A percentile compares a stretch with the other conserved stretches of the same genome.
These are phyloP conservation scores for Plasmodium falciparum DNA, from an alignment of 169 alveolate species.

Conservation along the genomic window DNA sequence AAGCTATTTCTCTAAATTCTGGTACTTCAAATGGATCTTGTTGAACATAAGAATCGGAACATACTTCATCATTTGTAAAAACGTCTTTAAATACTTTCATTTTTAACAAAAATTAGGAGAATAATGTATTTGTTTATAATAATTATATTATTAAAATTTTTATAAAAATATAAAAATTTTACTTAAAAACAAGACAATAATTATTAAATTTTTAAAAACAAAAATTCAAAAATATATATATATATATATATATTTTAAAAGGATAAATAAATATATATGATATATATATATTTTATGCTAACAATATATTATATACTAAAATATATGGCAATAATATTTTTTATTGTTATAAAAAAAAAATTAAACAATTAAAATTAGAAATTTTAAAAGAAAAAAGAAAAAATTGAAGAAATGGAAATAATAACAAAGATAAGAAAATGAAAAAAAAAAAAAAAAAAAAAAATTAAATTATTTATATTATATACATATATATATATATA, in stretches of 20 bases:
- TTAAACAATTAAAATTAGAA: too few relatives aligned
- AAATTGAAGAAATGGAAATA: too few relatives aligned
- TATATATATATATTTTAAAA: neutral
- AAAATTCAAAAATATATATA: neutral
- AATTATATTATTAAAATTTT: conserved; percentile 2
- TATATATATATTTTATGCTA: too few relatives aligned
- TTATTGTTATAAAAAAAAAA: too few relatives aligned
- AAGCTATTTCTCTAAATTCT: conserved; percentile 89
- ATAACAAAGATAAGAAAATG: too few relatives aligned
- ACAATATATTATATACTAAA: too few relatives aligned
- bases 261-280: neutral
- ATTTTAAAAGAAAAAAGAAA: too few relatives aligned
- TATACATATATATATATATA: too few relatives aligned
- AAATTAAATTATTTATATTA: too few relatives aligned
- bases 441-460: too few relatives aligned
- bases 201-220: conserved; percentile 3
- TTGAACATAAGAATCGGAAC: conserved; percentile 93
- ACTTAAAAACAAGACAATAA: conserved; percentile 27
- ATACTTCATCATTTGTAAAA: conserved; percentile 93
- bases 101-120: conserved; percentile 16
- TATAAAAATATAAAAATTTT: conserved; percentile 4
- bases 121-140: neutral
- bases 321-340: too few relatives aligned
- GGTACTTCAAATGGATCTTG: conserved; percentile 89
- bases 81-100: conserved; percentile 91